These are phyloP conservation scores for Chaetoceros tenuissimus DNA, from an alignment of 108 stramenopile species.

Conservation along the genomic window DNA sequence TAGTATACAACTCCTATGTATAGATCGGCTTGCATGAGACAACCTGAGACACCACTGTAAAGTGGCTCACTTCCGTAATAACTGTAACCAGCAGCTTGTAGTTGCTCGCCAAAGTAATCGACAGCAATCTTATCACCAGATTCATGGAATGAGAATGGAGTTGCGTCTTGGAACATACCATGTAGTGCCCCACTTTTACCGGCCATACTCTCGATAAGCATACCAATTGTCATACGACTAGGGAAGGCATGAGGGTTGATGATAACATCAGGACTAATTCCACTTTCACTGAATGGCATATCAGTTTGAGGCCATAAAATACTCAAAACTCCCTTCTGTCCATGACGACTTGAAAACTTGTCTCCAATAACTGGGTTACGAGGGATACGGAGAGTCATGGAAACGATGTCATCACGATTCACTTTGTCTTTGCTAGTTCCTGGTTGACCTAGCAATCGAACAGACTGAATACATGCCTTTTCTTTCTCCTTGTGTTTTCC, in stretches of 20 bases:
- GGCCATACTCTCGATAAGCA: constrained; percentile 99
- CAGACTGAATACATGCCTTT: constrained; percentile 79
- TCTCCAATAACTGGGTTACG: constrained; percentile 98
- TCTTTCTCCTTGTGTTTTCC: constrained; percentile 92
- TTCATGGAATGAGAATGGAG: constrained; percentile 97
- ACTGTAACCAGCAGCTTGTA: constrained; percentile 92
- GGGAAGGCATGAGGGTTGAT: constrained; percentile 99
- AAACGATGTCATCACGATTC: constrained; percentile 34
- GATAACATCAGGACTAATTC: constrained; percentile 95
- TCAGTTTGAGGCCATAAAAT: constrained; percentile 98
- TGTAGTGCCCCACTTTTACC: constrained; percentile 96
- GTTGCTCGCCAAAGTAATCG: constrained; percentile 98
- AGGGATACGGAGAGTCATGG: constrained; percentile 88
- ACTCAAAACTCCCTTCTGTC: constrained; percentile 97
- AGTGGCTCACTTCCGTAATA: constrained; percentile 98
- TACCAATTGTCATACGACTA: constrained; percentile 98
- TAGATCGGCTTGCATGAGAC: constrained; percentile 95
- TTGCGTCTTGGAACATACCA: constrained; percentile 94
- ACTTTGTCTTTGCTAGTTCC: constrained; percentile 26
- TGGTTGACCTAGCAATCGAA: constrained; percentile 62
- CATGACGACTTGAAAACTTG: constrained; percentile 98
- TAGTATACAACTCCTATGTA: constrained; percentile 99
- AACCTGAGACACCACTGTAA: constrained; percentile 96
- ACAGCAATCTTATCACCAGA: constrained; percentile 86
- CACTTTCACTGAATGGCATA: constrained; percentile 98